Percentiles rank a stretch among this genome's conserved stretches.
Conservation (phyloP, 441 rosid genomes). For the Bruguiera hainesii region DNA sequence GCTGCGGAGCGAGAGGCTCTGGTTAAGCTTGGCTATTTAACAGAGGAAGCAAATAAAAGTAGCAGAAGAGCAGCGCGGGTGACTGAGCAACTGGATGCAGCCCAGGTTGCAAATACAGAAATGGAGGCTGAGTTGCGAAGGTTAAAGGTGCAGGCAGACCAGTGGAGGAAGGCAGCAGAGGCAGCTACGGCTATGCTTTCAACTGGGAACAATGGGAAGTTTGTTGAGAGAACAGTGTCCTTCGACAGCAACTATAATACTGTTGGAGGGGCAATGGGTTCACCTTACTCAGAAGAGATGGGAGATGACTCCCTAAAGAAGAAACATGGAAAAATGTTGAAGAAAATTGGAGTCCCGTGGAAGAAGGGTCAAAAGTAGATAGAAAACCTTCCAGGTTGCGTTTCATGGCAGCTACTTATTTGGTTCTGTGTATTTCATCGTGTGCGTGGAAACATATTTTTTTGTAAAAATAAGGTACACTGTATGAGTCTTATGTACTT, state of each 20-base stretch:
- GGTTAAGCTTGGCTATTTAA: not conserved
- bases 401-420: no score
- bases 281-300: not conserved
- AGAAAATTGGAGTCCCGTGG: conserved; percentile 3
- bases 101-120: not conserved
- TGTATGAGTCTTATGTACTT: no score
- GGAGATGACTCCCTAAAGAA: not conserved
- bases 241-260: not conserved
- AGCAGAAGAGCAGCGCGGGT: not conserved
- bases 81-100: not conserved
- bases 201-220: not conserved
- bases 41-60: not conserved
- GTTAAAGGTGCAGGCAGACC: conserved; percentile 69
- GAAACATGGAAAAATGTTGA: not conserved
- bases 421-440: no score
- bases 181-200: conserved; percentile 9
- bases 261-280: not conserved
- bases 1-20: conserved; percentile 1
- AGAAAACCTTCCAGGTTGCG: no score
- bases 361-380: conserved; percentile 1
- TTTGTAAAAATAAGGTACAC: no score
- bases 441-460: no score
- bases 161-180: conserved; percentile 62
- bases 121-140: conserved; percentile 43
- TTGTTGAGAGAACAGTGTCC: not conserved